A percentile compares a stretch with the other conserved stretches of the same genome.
Evolutionary conservation across 768 basidiomycete genomes (phyloP).

Genomic region (Pleurotus cornucopiae): DNA sequence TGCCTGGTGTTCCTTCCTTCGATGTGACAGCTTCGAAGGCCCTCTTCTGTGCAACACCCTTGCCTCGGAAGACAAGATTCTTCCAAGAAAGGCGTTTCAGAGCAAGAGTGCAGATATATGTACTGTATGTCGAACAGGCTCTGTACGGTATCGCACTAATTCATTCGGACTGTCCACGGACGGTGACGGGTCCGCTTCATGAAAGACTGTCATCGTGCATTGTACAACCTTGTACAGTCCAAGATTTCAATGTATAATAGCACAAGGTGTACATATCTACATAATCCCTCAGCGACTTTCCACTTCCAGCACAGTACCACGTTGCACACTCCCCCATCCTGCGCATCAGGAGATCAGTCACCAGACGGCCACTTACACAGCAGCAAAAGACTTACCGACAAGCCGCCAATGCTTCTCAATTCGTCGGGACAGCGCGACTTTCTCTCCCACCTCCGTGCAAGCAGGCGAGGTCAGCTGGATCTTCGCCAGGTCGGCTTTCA

Average conservation of each 20-base stretch:
- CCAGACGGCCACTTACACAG: background rate
- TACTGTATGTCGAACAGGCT: too few relatives aligned
- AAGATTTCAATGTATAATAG: background rate
- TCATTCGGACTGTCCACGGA: too few relatives aligned
- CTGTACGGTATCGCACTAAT: too few relatives aligned
- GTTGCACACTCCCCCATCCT: conserved; percentile 79
- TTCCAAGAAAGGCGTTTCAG: too few relatives aligned
- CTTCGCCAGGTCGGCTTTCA: conserved; percentile 93
- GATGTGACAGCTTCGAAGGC: too few relatives aligned
- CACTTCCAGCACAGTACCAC: conserved; percentile 79
- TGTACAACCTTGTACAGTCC: too few relatives aligned
- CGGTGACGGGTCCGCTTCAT: too few relatives aligned
- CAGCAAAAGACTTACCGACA: conserved; percentile 60
- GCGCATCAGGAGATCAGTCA: conserved; percentile 5
- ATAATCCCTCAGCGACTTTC: conserved; percentile 26
- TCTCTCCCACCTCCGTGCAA: conserved; percentile 95
- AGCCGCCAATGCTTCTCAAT: conserved; percentile 99
- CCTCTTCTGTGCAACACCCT: too few relatives aligned
- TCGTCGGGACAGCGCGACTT: conserved; percentile 90
- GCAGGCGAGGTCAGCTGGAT: conserved; percentile 92
- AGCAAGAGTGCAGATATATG: too few relatives aligned
- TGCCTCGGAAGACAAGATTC: too few relatives aligned
- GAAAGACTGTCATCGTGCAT: too few relatives aligned
- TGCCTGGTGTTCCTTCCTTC: too few relatives aligned
- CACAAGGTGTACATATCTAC: background rate